Conservation (phyloP, 176 grass and related monocot species). For the Oryza meyeriana region DNA sequence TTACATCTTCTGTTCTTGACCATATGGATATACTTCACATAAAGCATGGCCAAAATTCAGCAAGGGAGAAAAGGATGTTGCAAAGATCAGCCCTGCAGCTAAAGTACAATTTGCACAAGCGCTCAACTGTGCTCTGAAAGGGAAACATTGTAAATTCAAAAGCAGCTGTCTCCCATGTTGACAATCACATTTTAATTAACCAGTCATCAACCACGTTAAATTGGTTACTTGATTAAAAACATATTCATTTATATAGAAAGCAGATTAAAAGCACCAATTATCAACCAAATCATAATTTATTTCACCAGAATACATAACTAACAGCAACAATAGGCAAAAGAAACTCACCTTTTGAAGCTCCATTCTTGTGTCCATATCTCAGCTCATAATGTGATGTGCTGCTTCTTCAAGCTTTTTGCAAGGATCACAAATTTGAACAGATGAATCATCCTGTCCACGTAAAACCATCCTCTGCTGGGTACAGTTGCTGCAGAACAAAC, state of each 20-base stretch:
- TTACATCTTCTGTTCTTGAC: not conserved
- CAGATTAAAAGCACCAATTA: not conserved
- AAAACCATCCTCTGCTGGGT: conserved; percentile 81
- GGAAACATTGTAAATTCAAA: not conserved
- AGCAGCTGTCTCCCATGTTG: not conserved
- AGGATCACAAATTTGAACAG: conserved; percentile 79
- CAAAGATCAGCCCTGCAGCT: conserved; percentile 3
- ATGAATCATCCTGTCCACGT: conserved; percentile 79
- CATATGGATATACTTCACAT: not conserved
- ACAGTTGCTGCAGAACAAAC: conserved; percentile 84
- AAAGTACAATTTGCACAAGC: not conserved
- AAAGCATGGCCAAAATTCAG: not conserved
- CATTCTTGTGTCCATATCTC: conserved; percentile 73
- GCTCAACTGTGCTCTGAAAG: not conserved
- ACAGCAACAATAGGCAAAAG: not conserved
- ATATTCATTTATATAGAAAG: conserved; percentile 1
- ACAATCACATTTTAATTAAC: conserved; percentile 11
- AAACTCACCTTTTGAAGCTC: conserved; percentile 49
- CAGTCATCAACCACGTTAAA: not conserved
- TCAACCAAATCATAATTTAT: not conserved
- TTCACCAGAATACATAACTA: conserved; percentile 11
- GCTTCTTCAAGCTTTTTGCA: conserved; percentile 89
- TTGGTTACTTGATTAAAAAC: not conserved
- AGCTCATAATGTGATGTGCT: conserved; percentile 60
- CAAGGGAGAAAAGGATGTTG: not conserved